Evolutionary conservation across 495 filamentous ascomycete species (phyloP).

Genomic region (Penicillium paradoxum): DNA sequence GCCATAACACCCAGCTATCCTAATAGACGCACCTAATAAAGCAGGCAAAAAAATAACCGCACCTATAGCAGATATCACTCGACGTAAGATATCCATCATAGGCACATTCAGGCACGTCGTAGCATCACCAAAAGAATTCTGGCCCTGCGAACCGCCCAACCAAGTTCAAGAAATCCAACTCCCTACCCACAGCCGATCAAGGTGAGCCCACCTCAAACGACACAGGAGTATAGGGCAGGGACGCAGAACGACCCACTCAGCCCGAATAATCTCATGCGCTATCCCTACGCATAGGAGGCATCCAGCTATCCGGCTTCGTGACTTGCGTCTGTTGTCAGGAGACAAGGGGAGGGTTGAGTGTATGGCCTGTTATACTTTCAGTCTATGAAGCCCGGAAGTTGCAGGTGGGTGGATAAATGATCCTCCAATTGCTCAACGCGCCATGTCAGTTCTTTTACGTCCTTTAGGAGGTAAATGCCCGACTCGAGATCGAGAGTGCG

Average conservation of each 20-base stretch:
- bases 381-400: neutral
- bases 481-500: slow-evolving; percentile 3
- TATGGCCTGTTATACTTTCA: neutral
- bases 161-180: too few relatives aligned
- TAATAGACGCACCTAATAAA: neutral
- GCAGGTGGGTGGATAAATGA: neutral
- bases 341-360: neutral
- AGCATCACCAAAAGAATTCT: neutral
- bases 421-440: neutral
- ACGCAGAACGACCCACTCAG: neutral
- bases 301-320: slow-evolving; percentile 1
- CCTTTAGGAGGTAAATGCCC: neutral
- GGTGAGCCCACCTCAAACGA: slow-evolving; percentile 6
- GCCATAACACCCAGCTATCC: neutral
- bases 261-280: neutral
- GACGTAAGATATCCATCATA: neutral
- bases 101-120: neutral
- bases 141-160: neutral
- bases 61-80: neutral
- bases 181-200: slow-evolving; percentile 1
- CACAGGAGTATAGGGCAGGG: neutral
- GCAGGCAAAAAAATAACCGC: neutral
- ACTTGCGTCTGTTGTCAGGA: neutral
- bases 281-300: slow-evolving; percentile 7
- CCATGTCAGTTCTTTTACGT: neutral